These are phyloP conservation scores for Aspergillus proliferans DNA, from an alignment of 2,329 filamentous ascomycete species.

Conservation along the genomic window DNA sequence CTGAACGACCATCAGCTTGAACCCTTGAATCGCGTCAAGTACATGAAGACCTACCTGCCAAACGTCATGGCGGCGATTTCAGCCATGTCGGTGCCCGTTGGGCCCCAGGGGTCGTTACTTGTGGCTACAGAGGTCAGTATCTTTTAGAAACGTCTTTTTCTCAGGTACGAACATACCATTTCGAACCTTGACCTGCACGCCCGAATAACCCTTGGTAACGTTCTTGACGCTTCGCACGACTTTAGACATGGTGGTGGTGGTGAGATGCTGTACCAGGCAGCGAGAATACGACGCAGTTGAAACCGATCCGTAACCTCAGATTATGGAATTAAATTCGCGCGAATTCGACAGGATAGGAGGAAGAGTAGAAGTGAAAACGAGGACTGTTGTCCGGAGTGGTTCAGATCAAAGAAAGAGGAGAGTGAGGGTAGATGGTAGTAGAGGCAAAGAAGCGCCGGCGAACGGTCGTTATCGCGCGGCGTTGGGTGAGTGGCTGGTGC, in stretches of 20 bases:
- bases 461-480: too few relatives aligned
- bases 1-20: conserved; percentile 40
- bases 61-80: conserved; percentile 98
- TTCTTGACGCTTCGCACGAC: conserved; percentile 98
- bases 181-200: conserved; percentile 94
- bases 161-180: conserved; percentile 62
- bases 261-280: conserved; percentile 9
- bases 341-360: too few relatives aligned
- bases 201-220: conserved; percentile 97
- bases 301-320: too few relatives aligned
- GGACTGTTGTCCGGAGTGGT: too few relatives aligned
- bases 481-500: too few relatives aligned
- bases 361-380: too few relatives aligned
- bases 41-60: conserved; percentile 66
- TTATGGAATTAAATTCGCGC: too few relatives aligned
- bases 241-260: conserved; percentile 67
- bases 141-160: not conserved
- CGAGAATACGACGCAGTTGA: conserved; percentile 2
- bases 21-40: conserved; percentile 4
- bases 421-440: not conserved
- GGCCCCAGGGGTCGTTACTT: conserved; percentile 98
- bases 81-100: conserved; percentile 95
- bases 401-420: not conserved
- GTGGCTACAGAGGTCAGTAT: conserved; percentile 60
- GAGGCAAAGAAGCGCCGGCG: not conserved